A percentile compares a stretch with the other conserved stretches of the same genome.
Conservation (phyloP, 2,329 filamentous ascomycete species). For the Clonostachys solani region DNA sequence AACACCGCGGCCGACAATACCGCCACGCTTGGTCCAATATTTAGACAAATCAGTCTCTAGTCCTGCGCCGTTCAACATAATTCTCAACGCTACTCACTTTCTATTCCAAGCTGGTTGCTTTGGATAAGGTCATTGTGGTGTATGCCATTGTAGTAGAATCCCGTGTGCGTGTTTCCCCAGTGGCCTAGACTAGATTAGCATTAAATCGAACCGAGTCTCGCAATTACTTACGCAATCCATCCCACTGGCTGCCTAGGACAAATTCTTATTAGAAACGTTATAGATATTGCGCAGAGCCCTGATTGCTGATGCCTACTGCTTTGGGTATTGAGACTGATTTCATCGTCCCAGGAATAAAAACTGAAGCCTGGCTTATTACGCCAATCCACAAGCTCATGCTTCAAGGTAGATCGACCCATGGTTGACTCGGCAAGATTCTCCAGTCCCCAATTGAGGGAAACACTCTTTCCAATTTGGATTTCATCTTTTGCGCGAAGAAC, state of each 20-base stretch:
- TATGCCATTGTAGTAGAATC: slow-evolving; percentile 4
- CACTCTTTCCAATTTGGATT: slow-evolving; percentile 44
- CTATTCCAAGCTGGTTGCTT: slow-evolving; percentile 4
- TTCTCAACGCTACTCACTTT: background rate
- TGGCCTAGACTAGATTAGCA: background rate
- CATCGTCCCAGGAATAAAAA: slow-evolving; percentile 27
- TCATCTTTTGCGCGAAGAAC: slow-evolving; percentile 18
- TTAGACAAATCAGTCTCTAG: background rate
- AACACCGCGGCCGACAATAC: slow-evolving; percentile 36
- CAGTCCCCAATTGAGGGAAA: slow-evolving; percentile 50
- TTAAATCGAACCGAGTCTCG: background rate
- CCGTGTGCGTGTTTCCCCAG: background rate
- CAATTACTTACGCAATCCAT: slow-evolving; percentile 14
- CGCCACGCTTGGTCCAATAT: slow-evolving; percentile 4
- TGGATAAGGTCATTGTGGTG: slow-evolving; percentile 3
- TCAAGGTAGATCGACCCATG: slow-evolving; percentile 1
- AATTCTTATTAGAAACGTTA: no score
- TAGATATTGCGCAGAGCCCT: no score
- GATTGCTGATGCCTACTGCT: slow-evolving; percentile 13
- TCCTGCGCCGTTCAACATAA: no score
- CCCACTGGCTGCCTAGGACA: slow-evolving; percentile 39
- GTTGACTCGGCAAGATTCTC: slow-evolving; percentile 36
- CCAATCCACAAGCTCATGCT: slow-evolving; percentile 3
- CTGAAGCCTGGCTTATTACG: background rate
- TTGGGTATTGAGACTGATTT: slow-evolving; percentile 48